Evolutionary conservation across 163 green algal genomes (phyloP).

Genomic region (Prototheca cutis): DNA sequence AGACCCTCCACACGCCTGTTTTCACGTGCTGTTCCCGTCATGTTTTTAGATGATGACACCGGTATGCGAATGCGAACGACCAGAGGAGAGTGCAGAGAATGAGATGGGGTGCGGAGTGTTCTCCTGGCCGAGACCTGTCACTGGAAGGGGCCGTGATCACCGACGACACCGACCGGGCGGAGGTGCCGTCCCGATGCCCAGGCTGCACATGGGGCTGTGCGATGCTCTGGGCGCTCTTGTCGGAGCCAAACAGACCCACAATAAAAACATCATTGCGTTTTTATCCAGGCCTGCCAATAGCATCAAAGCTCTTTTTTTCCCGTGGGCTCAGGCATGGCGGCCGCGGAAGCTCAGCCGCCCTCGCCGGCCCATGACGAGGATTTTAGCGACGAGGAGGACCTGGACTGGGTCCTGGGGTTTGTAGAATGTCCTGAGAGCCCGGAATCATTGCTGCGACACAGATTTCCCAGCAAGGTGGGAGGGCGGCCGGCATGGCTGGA

Average conservation of each 20-base stretch:
- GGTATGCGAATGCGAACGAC: too few species aligned
- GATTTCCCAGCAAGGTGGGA: constrained; percentile 72
- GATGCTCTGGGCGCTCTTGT: too few species aligned
- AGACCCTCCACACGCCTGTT: too few species aligned
- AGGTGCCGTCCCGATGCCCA: not conserved
- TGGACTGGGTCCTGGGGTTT: constrained; percentile 53
- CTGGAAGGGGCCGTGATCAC: too few species aligned
- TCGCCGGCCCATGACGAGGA: not conserved
- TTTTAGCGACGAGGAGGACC: not conserved
- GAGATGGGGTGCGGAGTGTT: too few species aligned
- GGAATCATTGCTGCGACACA: constrained; percentile 50
- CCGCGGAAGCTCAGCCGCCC: not conserved
- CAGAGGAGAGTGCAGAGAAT: too few species aligned
- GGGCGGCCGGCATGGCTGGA: constrained; percentile 73
- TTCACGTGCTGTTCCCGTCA: too few species aligned
- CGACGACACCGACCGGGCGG: too few species aligned
- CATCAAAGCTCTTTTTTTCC: not conserved
- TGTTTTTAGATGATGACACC: too few species aligned
- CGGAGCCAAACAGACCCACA: not conserved
- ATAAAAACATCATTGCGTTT: not conserved
- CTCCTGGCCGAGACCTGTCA: too few species aligned
- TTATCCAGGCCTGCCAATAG: not conserved
- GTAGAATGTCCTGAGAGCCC: constrained; percentile 32
- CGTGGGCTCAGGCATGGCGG: not conserved
- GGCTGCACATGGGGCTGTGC: not conserved